A percentile compares a stretch with the other conserved stretches of the same genome.
phyloP scores from a whole-genome alignment of 345 rosid genomes.

The Gossypium longicalyx region DNA sequence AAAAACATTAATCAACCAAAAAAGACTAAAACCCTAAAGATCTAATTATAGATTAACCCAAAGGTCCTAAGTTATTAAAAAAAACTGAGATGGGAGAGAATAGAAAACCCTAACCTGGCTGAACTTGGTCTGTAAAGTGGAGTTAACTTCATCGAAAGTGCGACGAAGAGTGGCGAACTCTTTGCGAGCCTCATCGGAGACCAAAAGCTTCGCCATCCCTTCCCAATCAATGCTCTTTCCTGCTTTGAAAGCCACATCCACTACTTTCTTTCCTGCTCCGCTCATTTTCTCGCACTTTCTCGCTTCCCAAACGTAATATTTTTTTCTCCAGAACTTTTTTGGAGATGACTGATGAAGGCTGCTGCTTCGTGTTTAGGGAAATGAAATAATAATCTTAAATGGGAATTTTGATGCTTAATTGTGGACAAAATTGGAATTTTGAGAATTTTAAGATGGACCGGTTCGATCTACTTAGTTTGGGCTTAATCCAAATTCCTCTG shows the following conservation, averaged over 20 bases:
- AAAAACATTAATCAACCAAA: not conserved
- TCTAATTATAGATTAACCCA: slow-evolving; percentile 3
- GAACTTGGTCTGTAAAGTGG: slow-evolving; percentile 86
- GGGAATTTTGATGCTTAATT: not conserved
- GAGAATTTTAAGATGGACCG: not conserved
- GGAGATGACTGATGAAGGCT: not conserved
- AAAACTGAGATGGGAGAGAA: slow-evolving; percentile 5
- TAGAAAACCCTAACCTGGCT: slow-evolving; percentile 52
- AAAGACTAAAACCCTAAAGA: not conserved
- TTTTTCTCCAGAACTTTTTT: not conserved
- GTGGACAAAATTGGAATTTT: not conserved
- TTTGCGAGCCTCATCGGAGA: slow-evolving; percentile 92
- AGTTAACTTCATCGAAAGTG: slow-evolving; percentile 90
- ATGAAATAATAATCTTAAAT: not conserved
- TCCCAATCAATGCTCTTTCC: slow-evolving; percentile 86
- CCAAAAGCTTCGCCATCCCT: slow-evolving; percentile 89
- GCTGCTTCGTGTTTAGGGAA: not conserved
- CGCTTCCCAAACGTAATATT: slow-evolving; percentile 6
- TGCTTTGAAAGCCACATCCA: slow-evolving; percentile 87
- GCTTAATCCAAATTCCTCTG: not conserved
- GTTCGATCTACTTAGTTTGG: not conserved
- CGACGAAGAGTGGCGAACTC: slow-evolving; percentile 89
- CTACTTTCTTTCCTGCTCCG: slow-evolving; percentile 74
- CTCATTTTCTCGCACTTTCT: slow-evolving; percentile 59
- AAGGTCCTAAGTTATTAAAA: not conserved